Evolutionary conservation across 2,329 filamentous ascomycete species (phyloP).

Genomic region (Microdochium nivale): DNA sequence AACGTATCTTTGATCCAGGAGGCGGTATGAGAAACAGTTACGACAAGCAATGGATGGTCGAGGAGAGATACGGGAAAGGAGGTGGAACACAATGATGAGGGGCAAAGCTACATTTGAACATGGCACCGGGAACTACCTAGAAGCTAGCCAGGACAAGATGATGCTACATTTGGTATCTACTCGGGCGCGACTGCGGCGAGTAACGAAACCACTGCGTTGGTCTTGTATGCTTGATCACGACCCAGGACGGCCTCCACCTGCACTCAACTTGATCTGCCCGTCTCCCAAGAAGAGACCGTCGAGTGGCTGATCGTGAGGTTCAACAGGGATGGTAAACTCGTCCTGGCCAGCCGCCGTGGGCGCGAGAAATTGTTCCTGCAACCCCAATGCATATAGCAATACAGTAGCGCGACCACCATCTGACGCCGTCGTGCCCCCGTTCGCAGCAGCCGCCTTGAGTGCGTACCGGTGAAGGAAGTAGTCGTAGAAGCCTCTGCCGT

Average conservation of each 20-base stretch:
- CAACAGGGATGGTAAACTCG: conserved; percentile 56
- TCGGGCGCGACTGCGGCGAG: no score
- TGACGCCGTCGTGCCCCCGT: conserved; percentile 18
- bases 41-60: background rate
- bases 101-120: background rate
- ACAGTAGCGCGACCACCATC: conserved; percentile 27
- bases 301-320: conserved; percentile 68
- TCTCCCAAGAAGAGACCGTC: conserved; percentile 69
- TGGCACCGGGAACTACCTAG: no score
- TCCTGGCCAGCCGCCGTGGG: conserved; percentile 37
- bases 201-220: background rate
- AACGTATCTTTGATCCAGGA: conserved; percentile 55
- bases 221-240: background rate
- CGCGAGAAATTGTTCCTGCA: conserved; percentile 74
- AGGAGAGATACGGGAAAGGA: background rate
- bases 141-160: no score
- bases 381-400: conserved; percentile 65
- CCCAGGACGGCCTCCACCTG: conserved; percentile 6
- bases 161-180: no score
- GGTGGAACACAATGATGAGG: background rate
- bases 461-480: conserved; percentile 74
- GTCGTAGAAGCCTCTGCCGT: conserved; percentile 97
- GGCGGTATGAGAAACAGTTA: conserved; percentile 1
- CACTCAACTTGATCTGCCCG: conserved; percentile 45
- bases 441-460: conserved; percentile 27